phyloP scores from a whole-genome alignment of 2,329 filamentous ascomycete genomes.

The Myotisia sp. region DNA sequence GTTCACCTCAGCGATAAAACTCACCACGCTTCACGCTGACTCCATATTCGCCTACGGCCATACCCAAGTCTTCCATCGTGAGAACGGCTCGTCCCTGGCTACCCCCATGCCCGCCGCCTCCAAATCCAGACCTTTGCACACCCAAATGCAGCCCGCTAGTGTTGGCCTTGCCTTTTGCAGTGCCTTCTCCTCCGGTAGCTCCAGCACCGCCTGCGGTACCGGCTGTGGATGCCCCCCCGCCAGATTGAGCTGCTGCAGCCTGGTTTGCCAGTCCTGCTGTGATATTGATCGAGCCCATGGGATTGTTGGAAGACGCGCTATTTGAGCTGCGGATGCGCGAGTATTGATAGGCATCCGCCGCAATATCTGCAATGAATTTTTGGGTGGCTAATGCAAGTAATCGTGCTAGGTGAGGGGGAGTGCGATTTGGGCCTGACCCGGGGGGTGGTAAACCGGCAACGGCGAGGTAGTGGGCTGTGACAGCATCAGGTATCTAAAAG shows the following conservation, averaged over 20 bases:
- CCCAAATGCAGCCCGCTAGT: conserved; percentile 43
- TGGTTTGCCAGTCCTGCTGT: conserved; percentile 42
- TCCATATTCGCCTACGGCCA: conserved; percentile 95
- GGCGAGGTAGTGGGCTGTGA: conserved; percentile 96
- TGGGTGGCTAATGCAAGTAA: conserved; percentile 95
- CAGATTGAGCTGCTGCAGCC: conserved; percentile 30
- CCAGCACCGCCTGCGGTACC: conserved; percentile 28
- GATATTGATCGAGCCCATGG: conserved; percentile 72
- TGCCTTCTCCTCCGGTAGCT: conserved; percentile 32
- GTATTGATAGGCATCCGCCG: conserved; percentile 95
- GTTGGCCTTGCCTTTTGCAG: conserved; percentile 36
- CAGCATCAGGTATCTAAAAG: conserved; percentile 79
- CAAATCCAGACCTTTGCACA: conserved; percentile 65
- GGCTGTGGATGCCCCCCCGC: conserved; percentile 34
- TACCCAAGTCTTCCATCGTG: conserved; percentile 96
- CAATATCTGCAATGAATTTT: conserved; percentile 96
- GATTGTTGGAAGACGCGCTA: conserved; percentile 72
- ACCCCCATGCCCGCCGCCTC: conserved; percentile 73
- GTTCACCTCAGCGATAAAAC: conserved; percentile 62
- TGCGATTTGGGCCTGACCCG: conserved; percentile 61
- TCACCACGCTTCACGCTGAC: conserved; percentile 96
- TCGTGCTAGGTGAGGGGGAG: conserved; percentile 68
- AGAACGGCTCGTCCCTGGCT: conserved; percentile 78
- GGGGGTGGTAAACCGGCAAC: conserved; percentile 87
- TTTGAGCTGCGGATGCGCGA: conserved; percentile 89